phyloP scores from a whole-genome alignment of 2,329 filamentous ascomycete species.

The Colletotrichum endophyticum region DNA sequence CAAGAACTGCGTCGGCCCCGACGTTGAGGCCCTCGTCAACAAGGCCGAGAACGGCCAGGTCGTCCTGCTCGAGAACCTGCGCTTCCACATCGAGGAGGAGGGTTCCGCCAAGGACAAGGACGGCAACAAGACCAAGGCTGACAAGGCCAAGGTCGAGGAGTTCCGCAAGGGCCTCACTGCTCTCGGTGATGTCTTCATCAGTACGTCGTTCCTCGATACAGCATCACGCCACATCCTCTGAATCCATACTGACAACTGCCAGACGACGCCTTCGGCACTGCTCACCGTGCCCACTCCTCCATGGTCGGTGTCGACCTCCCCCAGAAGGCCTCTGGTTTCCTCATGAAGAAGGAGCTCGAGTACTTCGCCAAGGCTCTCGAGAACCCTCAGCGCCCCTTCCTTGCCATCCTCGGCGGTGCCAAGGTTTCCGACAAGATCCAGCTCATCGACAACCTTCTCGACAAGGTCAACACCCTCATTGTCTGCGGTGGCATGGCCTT shows the following conservation, averaged over 20 bases:
- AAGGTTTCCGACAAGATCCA: slow-evolving; percentile 99
- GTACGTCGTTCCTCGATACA: slow-evolving; percentile 61
- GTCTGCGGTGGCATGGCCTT: slow-evolving; percentile 99
- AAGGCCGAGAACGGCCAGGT: slow-evolving; percentile 82
- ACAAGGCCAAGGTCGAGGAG: slow-evolving; percentile 88
- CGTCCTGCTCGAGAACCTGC: slow-evolving; percentile 94
- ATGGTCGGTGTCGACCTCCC: slow-evolving; percentile 98
- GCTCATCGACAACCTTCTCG: slow-evolving; percentile 97
- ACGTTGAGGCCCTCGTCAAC: slow-evolving; percentile 90
- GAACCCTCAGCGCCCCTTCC: slow-evolving; percentile 91
- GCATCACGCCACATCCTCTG: neutral
- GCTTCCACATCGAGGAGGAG: slow-evolving; percentile 98
- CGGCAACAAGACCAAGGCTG: slow-evolving; percentile 97
- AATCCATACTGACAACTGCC: slow-evolving; percentile 22
- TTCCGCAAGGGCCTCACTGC: slow-evolving; percentile 96
- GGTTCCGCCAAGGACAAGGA: slow-evolving; percentile 92
- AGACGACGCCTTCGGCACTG: slow-evolving; percentile 99
- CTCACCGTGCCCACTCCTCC: slow-evolving; percentile 97
- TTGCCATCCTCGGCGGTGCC: slow-evolving; percentile 96
- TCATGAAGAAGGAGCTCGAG: slow-evolving; percentile 99
- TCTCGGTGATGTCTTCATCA: slow-evolving; percentile 95
- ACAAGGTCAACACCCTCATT: slow-evolving; percentile 96
- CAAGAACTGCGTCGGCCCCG: slow-evolving; percentile 86
- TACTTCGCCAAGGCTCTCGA: slow-evolving; percentile 99
- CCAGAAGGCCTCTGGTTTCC: slow-evolving; percentile 96